Percentiles rank a stretch among this genome's conserved stretches.
These are phyloP conservation scores for Eremothecium coryli DNA, from an alignment of 1,139 yeast genomes.

Conservation along the genomic window DNA sequence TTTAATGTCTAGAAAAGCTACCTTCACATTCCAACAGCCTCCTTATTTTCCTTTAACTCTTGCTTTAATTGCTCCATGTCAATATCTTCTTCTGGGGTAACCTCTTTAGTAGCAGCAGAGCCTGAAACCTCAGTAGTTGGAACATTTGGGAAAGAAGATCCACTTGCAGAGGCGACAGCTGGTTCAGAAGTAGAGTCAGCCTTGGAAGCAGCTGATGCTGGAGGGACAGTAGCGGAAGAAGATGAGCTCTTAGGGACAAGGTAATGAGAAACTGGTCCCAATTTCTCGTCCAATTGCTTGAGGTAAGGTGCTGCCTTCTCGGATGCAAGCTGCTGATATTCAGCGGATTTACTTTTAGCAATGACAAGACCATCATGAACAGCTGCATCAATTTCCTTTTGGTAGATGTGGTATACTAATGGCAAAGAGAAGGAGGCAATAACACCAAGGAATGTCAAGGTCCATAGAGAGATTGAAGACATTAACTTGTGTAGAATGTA, in stretches of 20 bases:
- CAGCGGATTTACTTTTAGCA: conserved; percentile 49
- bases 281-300: conserved; percentile 41
- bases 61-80: conserved; percentile 26
- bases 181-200: conserved; percentile 13
- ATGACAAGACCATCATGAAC: conserved; percentile 48
- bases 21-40: conserved; percentile 8
- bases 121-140: conserved; percentile 27
- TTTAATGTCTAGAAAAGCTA: too few relatives aligned
- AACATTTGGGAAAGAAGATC: conserved; percentile 40
- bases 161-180: conserved; percentile 25
- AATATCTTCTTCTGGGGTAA: conserved; percentile 8
- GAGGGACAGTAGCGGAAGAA: conserved; percentile 28
- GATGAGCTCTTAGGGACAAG: conserved; percentile 45
- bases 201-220: conserved; percentile 14
- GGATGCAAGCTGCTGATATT: conserved; percentile 43
- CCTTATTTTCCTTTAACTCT: conserved; percentile 27
- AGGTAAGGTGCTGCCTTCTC: conserved; percentile 42
- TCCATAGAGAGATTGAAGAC: conserved; percentile 66
- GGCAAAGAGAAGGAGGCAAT: conserved; percentile 69
- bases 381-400: conserved; percentile 71
- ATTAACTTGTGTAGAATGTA: conserved; percentile 66
- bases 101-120: conserved; percentile 6
- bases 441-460: conserved; percentile 49
- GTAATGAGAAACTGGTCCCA: conserved; percentile 56
- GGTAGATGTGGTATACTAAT: conserved; percentile 60